These are phyloP conservation scores for Coemansia sp. DNA, from an alignment of 192 early-diverging fungal species.

Conservation along the genomic window DNA sequence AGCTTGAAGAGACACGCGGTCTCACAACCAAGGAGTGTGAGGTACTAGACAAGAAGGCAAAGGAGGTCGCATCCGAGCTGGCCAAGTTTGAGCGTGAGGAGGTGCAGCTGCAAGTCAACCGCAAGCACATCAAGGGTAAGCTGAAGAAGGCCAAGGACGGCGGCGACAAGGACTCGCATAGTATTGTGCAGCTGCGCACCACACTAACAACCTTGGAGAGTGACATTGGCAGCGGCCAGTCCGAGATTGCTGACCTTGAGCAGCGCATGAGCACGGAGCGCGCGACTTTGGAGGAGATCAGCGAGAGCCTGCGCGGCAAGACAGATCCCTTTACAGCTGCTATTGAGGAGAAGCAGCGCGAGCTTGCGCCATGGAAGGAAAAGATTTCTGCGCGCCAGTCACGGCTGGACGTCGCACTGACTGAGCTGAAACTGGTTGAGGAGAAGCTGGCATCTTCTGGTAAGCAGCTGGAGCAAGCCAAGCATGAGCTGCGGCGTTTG, in stretches of 20 bases:
- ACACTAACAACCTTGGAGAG: constrained; percentile 70
- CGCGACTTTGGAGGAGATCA: constrained; percentile 71
- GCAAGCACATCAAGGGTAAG: constrained; percentile 76
- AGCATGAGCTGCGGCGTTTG: constrained; percentile 54
- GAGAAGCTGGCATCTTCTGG: constrained; percentile 58
- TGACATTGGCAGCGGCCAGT: constrained; percentile 59
- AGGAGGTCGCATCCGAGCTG: constrained; percentile 60
- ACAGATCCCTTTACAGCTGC: constrained; percentile 76
- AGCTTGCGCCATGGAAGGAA: constrained; percentile 84
- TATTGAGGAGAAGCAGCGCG: constrained; percentile 82
- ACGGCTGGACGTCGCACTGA: constrained; percentile 71
- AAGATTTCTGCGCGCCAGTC: constrained; percentile 74
- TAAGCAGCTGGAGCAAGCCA: constrained; percentile 61
- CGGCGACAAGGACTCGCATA: constrained; percentile 65
- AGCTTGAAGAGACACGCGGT: constrained; percentile 62
- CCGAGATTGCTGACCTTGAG: constrained; percentile 65
- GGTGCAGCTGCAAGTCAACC: constrained; percentile 82
- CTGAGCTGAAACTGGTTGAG: constrained; percentile 77
- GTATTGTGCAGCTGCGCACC: constrained; percentile 59
- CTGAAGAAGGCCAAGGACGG: constrained; percentile 72
- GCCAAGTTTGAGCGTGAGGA: constrained; percentile 73
- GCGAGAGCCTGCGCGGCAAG: constrained; percentile 79
- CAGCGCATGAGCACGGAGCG: constrained; percentile 66
- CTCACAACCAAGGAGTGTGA: constrained; percentile 61
- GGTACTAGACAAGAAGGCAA: constrained; percentile 61